A percentile compares a stretch with the other conserved stretches of the same genome.
Evolutionary conservation across 805 yeast species (phyloP).

Genomic region (Myxozyma sirexii): DNA sequence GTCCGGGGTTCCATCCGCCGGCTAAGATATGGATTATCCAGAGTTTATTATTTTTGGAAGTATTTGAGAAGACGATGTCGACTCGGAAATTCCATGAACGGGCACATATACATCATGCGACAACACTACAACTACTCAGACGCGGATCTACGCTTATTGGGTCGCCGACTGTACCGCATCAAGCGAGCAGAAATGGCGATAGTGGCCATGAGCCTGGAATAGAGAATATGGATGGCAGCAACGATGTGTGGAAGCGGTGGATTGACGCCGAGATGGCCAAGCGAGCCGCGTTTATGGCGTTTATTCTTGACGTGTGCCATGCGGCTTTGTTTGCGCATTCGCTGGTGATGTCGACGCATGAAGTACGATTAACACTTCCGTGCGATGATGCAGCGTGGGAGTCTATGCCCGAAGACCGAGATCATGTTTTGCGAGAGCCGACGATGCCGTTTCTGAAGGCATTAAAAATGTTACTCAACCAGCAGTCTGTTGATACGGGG

Average conservation of each 20-base stretch:
- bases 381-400: conserved; percentile 67
- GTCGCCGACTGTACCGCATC: background rate
- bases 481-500: conserved; percentile 51
- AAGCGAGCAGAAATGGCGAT: background rate
- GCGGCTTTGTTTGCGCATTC: conserved; percentile 79
- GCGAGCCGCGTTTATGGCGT: conserved; percentile 77
- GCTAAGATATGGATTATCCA: conserved; percentile 77
- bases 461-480: conserved; percentile 60
- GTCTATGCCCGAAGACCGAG: conserved; percentile 37
- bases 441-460: conserved; percentile 55
- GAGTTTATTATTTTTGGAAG: conserved; percentile 68
- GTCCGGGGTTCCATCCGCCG: conserved; percentile 75
- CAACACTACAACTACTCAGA: conserved; percentile 69
- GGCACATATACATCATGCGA: conserved; percentile 83
- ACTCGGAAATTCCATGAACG: conserved; percentile 75
- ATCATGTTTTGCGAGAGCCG: conserved; percentile 33
- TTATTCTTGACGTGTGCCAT: conserved; percentile 77
- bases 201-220: no score
- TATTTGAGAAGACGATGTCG: conserved; percentile 74
- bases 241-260: conserved; percentile 63
- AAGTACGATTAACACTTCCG: conserved; percentile 62
- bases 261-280: conserved; percentile 78
- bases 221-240: conserved; percentile 30
- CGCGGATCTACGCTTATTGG: conserved; percentile 44
- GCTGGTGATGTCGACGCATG: conserved; percentile 58